Conservation (phyloP, 768 basidiomycete genomes). For the Phaeotremella skinneri region DNA sequence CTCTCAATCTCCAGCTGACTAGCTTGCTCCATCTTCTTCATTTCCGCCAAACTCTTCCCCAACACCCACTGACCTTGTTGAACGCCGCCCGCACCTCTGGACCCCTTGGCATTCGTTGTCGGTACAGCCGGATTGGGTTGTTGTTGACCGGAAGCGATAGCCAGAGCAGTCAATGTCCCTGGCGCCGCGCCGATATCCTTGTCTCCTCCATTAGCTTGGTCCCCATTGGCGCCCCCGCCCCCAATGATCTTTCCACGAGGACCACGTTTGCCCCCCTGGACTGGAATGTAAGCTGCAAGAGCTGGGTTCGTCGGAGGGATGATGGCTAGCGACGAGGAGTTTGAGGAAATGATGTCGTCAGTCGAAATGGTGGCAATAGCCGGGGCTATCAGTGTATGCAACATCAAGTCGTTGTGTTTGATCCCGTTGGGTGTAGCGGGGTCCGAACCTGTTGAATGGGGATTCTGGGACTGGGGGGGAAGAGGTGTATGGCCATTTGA, state of each 20-base stretch:
- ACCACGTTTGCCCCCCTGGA: slow-evolving; percentile 31
- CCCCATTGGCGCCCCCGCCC: slow-evolving; percentile 3
- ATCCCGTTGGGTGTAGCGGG: slow-evolving; percentile 11
- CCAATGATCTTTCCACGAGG: slow-evolving; percentile 30
- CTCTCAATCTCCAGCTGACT: slow-evolving; percentile 40
- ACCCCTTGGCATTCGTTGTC: slow-evolving; percentile 11
- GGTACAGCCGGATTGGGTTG: slow-evolving; percentile 1
- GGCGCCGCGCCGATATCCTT: slow-evolving; percentile 33
- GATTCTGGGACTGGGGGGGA: background rate
- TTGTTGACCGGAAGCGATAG: slow-evolving; percentile 37
- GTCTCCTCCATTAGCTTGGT: slow-evolving; percentile 8
- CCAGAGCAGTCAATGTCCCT: slow-evolving; percentile 40
- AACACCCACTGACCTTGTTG: slow-evolving; percentile 31
- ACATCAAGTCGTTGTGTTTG: slow-evolving; percentile 32
- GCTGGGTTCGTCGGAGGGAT: slow-evolving; percentile 28
- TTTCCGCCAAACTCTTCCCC: slow-evolving; percentile 44
- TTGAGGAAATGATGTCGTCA: slow-evolving; percentile 47
- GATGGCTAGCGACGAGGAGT: slow-evolving; percentile 36
- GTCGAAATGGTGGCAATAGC: slow-evolving; percentile 33
- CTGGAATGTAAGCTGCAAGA: slow-evolving; percentile 7
- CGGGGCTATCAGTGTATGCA: slow-evolving; percentile 36
- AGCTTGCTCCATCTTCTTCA: slow-evolving; percentile 38
- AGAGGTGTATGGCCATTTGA: slow-evolving; percentile 2
- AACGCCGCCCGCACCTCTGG: slow-evolving; percentile 31
- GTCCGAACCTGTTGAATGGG: background rate